Evolutionary conservation across 1,284 basidiomycete species (phyloP), one percentile per base, ranked within the genome.

Genomic region (Irpex lacteus): DNA sequence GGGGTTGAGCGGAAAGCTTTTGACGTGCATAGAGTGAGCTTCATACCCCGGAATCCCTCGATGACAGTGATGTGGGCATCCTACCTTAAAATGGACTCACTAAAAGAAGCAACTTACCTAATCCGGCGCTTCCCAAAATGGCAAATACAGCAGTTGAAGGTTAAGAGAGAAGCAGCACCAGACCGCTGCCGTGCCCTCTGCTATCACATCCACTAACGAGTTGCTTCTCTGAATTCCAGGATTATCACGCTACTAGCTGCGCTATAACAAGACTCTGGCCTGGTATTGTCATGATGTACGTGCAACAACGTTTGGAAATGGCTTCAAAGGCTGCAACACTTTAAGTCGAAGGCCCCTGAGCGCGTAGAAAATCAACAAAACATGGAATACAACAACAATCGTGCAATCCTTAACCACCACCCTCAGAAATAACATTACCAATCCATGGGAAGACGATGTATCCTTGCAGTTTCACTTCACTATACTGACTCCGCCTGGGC

Each of bases 21-120:
- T 26, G 26, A 26, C 26, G 26, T 26, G 26, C 26, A 26, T 26
- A 26, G 54, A 6, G 26, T 34, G 54, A 32, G 26, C 32, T 52
- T 52, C 13, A 52, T 13, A 36, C 26, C 21, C 54, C 26, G 34
- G 13, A n/a, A n/a, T 53, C 15, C 52, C 52, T 18, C 52, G 52
- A 9, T 53, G 52, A 26, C 21, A 26, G 26, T 26, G 52, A 18
- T 18, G 54, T 56, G 11, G 54, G 34, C 54, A 15, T 11, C 15
- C 54, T 18, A 52, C 50, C 54, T 56, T 56, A 56, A 34, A 56
- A 56, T 56, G 54, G 54, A 34, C 54, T 18, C 54, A 56, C 34
- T 21, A 34, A 19, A 34, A 56, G 54, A 56, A 56, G 54, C 54
- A 36, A n/a, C 19, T 56, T 56, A 36, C 26, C 3, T 56, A 56